Base-by-base conservation (phyloP, 148 eudicot genomes). In the Pharnaceum exiguum region DNA sequence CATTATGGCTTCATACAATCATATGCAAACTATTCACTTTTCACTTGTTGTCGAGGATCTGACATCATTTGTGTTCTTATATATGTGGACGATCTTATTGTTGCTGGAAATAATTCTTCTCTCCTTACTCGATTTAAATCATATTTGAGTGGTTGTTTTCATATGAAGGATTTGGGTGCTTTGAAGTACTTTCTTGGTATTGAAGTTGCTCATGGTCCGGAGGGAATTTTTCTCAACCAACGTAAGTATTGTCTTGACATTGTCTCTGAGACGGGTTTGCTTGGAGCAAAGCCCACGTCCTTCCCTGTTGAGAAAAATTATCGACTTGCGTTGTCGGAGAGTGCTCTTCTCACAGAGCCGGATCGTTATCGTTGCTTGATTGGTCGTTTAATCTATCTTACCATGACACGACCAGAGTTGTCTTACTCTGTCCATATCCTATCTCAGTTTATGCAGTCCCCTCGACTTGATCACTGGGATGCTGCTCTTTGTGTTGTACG, bases 361-460 rank as follows among this genome's bases (percentile, higher is more conserved):
- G 37, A 13, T 4, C 57, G 21, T 3, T 52, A 52, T 29, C 11
- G 37, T 16, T 21, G 57, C 2, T 22, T 31, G 28, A 40, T 52
- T 29, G 16, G 37, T 9, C 39, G 3, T 9, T 52, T 32, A 25
- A 45, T 44, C 26, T 44, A 54, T 45, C 18, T 51, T 24, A 26
- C 26, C 28, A 24, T 62, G 10, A 62, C 67, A 0, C 2, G 38
- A 13, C 70, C 70, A 0, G 46, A 66, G 18, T 3, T 66, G 2
- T 13, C 35, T 5, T 66, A 46, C 27, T 23, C 47, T 1, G 63
- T 66, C 7, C 45, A 52, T 43, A 7, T 50, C 9, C 18, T 60
- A 6, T n/a, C 42, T 49, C 63, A 49, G 32, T 67, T 67, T 33
- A 43, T 52, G 52, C 53, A 40, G 10, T 12, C 35, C 10, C 67